Conservation (phyloP, 139 green algal species). For the Yamagishiella unicocca region DNA sequence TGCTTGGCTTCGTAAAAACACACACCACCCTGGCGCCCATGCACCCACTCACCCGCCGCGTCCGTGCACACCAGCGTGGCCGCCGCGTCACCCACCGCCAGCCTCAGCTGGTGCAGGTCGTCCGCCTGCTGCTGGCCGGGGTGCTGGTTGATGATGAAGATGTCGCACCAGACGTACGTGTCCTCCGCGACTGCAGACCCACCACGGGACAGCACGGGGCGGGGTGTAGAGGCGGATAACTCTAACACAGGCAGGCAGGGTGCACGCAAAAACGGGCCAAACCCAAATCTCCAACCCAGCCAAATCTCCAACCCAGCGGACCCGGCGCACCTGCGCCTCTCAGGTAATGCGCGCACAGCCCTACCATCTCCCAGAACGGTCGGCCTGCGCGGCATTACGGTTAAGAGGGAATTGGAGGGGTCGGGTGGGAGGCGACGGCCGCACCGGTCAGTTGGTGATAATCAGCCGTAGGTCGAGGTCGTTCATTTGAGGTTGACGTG, state of each 20-base stretch:
- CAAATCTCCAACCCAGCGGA: too few species aligned
- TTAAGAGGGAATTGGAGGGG: neutral
- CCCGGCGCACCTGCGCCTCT: conserved; percentile 16
- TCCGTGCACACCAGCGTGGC: conserved; percentile 17
- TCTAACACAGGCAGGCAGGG: too few species aligned
- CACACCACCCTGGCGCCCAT: too few species aligned
- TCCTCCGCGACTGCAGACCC: neutral
- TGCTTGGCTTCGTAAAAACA: too few species aligned
- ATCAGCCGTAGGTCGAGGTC: too few species aligned
- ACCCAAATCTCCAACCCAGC: too few species aligned
- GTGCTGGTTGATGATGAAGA: conserved; percentile 39
- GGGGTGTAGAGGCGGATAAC: too few species aligned
- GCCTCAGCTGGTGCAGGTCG: conserved; percentile 32
- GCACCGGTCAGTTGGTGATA: too few species aligned
- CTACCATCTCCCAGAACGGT: conserved; percentile 44
- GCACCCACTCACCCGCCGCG: neutral
- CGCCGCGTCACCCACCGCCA: conserved; percentile 12
- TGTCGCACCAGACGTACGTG: conserved; percentile 32
- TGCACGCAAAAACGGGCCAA: too few species aligned
- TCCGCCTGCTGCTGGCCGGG: conserved; percentile 24
- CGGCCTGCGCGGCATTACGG: neutral
- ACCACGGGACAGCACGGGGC: too few species aligned
- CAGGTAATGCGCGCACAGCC: conserved; percentile 20
- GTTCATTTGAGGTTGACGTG: too few species aligned
- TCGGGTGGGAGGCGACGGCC: neutral